Base-by-base conservation (phyloP, 1,139 yeast species). In the Geotrichum carabidarum region DNA sequence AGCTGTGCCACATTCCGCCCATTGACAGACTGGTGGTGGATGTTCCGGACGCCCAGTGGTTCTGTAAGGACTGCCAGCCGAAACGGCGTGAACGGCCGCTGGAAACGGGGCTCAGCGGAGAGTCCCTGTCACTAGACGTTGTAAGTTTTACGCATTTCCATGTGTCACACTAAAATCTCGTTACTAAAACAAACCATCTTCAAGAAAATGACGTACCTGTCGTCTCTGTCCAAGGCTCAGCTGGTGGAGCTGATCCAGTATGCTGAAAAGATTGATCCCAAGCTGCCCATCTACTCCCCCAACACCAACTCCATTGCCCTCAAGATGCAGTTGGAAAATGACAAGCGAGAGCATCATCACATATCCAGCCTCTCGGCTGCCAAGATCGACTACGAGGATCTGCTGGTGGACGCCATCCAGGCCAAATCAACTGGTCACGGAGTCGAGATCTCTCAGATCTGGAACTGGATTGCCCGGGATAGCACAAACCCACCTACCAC, bases 11-110 rank as follows among this genome's bases (percentile, higher is more conserved):
- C 61, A 64, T 64, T n/a, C 77, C 77, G 14, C 71, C 68, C 9
- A 71, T 74, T 36, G 77, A 73, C 51, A 62, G 74, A 14, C 64
- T 72, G n/a, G 72, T 71, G 17, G 73, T 74, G 6, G 75, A 71
- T 42, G 71, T 74, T n/a, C 72, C 74, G 1, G 77, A 74, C 51
- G 75, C 75, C 4, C 72, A 71, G 59, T 74, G 77, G 77, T 73
- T 70, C 59, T 74, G 78, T 60, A 64, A 65, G 48, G 70, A 70
- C 44, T 74, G 78, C 55, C 72, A 68, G 55, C 67, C 68, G 9
- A 69, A 70, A 53, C 62, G 71, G 8, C 61, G 69, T 4, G 74
- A 72, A 49, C 62, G 64, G 35, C 71, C 74, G 12, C 61, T 74
- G 36, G 74, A 72, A 51, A 73, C 75, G 0, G 78, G 78, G 8